phyloP scores from a whole-genome alignment of 192 early-diverging fungal species.

The Martensiomyces pterosporus region DNA sequence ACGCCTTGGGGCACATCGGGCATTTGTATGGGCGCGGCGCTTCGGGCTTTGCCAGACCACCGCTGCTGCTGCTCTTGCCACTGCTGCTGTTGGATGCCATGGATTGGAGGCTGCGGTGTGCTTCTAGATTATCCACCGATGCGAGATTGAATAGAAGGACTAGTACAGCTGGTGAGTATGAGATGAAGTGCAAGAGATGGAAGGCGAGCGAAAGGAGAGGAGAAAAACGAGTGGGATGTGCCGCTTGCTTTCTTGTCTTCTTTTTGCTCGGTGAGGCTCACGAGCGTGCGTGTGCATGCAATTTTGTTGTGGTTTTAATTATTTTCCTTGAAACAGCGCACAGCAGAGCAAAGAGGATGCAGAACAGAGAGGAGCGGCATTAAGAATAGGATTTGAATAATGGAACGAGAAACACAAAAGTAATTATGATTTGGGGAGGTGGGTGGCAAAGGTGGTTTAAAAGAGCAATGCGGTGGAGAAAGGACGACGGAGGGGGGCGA shows the following conservation, averaged over 20 bases:
- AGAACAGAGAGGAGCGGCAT: constrained; percentile 6
- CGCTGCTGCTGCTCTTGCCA: constrained; percentile 5
- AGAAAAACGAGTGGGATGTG: constrained; percentile 1
- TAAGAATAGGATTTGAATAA: constrained; percentile 23
- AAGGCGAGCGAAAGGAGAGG: constrained; percentile 2
- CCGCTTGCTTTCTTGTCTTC: constrained; percentile 12
- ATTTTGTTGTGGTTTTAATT: too few relatives aligned
- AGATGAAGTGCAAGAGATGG: background rate
- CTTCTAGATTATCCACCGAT: too few relatives aligned
- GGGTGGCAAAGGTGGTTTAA: constrained; percentile 6
- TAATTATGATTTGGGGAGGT: constrained; percentile 32
- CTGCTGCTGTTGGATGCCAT: constrained; percentile 22
- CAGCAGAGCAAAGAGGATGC: too few relatives aligned
- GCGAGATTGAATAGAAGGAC: too few relatives aligned
- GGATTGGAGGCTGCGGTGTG: background rate
- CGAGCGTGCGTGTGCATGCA: too few relatives aligned
- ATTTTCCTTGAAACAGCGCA: too few relatives aligned
- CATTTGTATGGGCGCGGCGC: constrained; percentile 67
- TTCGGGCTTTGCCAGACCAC: constrained; percentile 39
- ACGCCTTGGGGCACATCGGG: constrained; percentile 68
- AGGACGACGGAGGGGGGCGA: constrained; percentile 18
- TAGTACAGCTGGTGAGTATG: too few relatives aligned
- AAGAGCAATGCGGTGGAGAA: too few relatives aligned
- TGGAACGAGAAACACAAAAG: constrained; percentile 38
- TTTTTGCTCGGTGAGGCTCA: too few relatives aligned